phyloP scores from a whole-genome alignment of 2,329 filamentous ascomycete species.

The Aureobasidium leucospermi region DNA sequence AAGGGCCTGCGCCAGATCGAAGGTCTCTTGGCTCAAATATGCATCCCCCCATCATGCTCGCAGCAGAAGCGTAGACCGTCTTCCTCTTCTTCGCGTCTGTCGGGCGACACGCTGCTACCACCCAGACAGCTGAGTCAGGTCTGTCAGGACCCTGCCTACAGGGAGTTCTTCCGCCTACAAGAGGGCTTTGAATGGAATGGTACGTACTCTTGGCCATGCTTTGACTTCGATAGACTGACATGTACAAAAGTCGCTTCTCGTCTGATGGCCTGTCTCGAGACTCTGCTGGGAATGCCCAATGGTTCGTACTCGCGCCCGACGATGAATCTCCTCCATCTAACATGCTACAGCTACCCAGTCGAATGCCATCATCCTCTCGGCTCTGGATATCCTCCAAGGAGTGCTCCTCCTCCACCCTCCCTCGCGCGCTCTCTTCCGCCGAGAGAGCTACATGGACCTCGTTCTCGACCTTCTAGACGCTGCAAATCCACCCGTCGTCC shows the following conservation, averaged over 20 bases:
- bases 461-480: slow-evolving; percentile 91
- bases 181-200: slow-evolving; percentile 97
- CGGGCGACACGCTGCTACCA: slow-evolving; percentile 16
- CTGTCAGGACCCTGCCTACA: slow-evolving; percentile 76
- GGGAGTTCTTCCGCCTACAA: slow-evolving; percentile 93
- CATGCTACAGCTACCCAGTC: slow-evolving; percentile 59
- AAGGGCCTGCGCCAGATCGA: slow-evolving; percentile 94
- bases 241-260: slow-evolving; percentile 61
- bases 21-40: slow-evolving; percentile 88
- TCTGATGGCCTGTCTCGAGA: slow-evolving; percentile 76
- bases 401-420: slow-evolving; percentile 82
- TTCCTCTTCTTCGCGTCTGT: slow-evolving; percentile 22
- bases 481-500: slow-evolving; percentile 80
- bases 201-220: slow-evolving; percentile 27
- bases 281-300: slow-evolving; percentile 73
- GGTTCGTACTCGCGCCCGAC: slow-evolving; percentile 30
- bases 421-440: slow-evolving; percentile 76
- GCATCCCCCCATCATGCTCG: slow-evolving; percentile 52
- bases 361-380: slow-evolving; percentile 79
- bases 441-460: slow-evolving; percentile 93
- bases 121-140: slow-evolving; percentile 62
- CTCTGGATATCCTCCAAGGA: slow-evolving; percentile 84
- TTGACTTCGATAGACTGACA: neutral
- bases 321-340: neutral
- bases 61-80: slow-evolving; percentile 31